phyloP scores from a whole-genome alignment of 495 filamentous ascomycete genomes.

The Penicillium coprophilum region DNA sequence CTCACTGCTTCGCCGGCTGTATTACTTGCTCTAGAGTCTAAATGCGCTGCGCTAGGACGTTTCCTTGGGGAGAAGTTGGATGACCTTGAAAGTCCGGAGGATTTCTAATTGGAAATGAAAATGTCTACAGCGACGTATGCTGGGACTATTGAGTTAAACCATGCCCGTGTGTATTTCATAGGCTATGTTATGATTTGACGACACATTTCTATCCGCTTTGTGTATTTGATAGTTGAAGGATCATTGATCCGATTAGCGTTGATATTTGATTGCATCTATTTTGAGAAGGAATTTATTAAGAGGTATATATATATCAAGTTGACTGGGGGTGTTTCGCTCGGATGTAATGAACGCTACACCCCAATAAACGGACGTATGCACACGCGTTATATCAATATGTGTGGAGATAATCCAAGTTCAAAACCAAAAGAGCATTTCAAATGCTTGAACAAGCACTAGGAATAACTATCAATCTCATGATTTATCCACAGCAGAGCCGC shows the following conservation, averaged over 20 bases:
- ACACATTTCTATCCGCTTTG: background rate
- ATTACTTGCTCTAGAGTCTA: conserved; percentile 46
- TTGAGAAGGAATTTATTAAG: conserved; percentile 11
- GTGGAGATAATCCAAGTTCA: background rate
- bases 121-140: background rate
- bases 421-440: background rate
- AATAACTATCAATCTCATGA: background rate
- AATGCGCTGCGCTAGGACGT: conserved; percentile 45
- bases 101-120: conserved; percentile 33
- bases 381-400: background rate
- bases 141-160: background rate
- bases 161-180: background rate
- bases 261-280: background rate
- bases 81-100: conserved; percentile 47
- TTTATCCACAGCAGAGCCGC: conserved; percentile 27
- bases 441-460: background rate
- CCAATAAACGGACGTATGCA: background rate
- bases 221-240: background rate
- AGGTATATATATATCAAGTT: conserved; percentile 10
- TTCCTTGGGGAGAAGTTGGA: conserved; percentile 46
- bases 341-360: background rate
- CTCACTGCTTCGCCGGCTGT: conserved; percentile 44
- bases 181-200: background rate
- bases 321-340: background rate
- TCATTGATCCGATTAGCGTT: conserved; percentile 5